Conservation (phyloP, 1,284 basidiomycete species). For the Golubevia sp. region DNA sequence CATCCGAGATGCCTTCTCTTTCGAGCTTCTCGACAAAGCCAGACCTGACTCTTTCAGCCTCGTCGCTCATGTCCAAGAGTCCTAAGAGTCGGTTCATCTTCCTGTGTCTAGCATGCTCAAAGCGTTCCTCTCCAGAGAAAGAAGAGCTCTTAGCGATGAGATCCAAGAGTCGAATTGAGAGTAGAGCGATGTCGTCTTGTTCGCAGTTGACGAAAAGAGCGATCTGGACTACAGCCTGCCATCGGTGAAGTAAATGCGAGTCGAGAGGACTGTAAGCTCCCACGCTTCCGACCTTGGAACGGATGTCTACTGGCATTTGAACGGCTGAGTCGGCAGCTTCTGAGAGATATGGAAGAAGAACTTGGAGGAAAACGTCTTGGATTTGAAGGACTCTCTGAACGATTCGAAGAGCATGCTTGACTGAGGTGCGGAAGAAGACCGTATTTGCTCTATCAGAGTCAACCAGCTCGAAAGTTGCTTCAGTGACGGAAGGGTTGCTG, state of each 20-base stretch:
- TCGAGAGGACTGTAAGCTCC: slow-evolving; percentile 63
- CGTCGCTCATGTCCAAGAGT: slow-evolving; percentile 78
- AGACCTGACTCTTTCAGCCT: slow-evolving; percentile 82
- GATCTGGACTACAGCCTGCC: slow-evolving; percentile 79
- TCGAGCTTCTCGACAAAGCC: slow-evolving; percentile 77
- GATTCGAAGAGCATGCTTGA: slow-evolving; percentile 80
- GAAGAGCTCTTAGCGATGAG: slow-evolving; percentile 68
- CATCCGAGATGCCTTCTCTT: slow-evolving; percentile 60
- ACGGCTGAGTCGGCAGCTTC: slow-evolving; percentile 70
- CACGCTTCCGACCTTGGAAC: slow-evolving; percentile 4
- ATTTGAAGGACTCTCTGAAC: slow-evolving; percentile 80
- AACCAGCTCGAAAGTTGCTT: slow-evolving; percentile 63
- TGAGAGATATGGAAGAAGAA: slow-evolving; percentile 78
- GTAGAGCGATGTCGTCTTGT: slow-evolving; percentile 75
- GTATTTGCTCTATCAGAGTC: slow-evolving; percentile 74
- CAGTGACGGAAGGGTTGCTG: slow-evolving; percentile 30
- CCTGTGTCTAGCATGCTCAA: slow-evolving; percentile 67
- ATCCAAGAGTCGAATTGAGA: slow-evolving; percentile 79
- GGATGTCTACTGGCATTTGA: slow-evolving; percentile 68
- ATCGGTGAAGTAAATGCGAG: slow-evolving; percentile 70
- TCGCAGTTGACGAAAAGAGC: slow-evolving; percentile 79
- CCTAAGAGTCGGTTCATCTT: slow-evolving; percentile 71
- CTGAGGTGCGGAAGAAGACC: slow-evolving; percentile 71
- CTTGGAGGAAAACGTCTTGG: slow-evolving; percentile 86
- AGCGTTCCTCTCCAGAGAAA: slow-evolving; percentile 67